Conservation (phyloP, 345 rosid genomes). For the Psidium guajava region DNA sequence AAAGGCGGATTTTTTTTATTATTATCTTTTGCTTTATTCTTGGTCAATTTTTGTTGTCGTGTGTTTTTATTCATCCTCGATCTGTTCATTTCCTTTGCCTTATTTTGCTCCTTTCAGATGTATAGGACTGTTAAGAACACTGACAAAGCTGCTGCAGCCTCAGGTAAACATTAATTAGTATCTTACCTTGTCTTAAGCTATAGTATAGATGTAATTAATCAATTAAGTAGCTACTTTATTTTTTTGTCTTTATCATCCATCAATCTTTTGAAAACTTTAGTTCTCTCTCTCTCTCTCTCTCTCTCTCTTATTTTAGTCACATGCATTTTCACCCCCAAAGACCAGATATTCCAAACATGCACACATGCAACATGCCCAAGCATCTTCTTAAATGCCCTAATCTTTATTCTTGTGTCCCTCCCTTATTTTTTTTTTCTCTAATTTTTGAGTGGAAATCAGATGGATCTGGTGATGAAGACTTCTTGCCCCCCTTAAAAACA, state of each 20-base stretch:
- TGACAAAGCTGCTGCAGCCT: slow-evolving; percentile 36
- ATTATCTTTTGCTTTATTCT: neutral
- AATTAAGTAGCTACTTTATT: neutral
- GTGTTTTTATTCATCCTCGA: neutral
- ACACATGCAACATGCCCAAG: neutral
- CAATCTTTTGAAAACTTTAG: neutral
- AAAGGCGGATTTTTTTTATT: neutral
- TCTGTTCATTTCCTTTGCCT: slow-evolving; percentile 5
- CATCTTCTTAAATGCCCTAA: neutral
- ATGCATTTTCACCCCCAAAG: neutral
- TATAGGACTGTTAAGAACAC: slow-evolving; percentile 52
- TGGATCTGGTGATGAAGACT: slow-evolving; percentile 43
- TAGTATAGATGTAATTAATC: neutral
- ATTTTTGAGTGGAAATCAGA: slow-evolving; percentile 6
- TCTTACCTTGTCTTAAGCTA: neutral
- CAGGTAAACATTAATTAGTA: slow-evolving; percentile 18
- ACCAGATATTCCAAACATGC: neutral
- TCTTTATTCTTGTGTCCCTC: neutral
- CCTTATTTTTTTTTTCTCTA: too few relatives aligned
- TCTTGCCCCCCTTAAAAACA: slow-evolving; percentile 3
- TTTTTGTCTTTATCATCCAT: neutral
- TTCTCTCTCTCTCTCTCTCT: neutral
- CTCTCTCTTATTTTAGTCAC: neutral
- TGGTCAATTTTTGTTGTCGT: neutral
- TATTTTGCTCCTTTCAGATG: slow-evolving; percentile 29